Percentiles rank a stretch among this genome's conserved stretches.
These are phyloP conservation scores for Centella asiatica DNA, from an alignment of 129 eudicot species.

Conservation along the genomic window DNA sequence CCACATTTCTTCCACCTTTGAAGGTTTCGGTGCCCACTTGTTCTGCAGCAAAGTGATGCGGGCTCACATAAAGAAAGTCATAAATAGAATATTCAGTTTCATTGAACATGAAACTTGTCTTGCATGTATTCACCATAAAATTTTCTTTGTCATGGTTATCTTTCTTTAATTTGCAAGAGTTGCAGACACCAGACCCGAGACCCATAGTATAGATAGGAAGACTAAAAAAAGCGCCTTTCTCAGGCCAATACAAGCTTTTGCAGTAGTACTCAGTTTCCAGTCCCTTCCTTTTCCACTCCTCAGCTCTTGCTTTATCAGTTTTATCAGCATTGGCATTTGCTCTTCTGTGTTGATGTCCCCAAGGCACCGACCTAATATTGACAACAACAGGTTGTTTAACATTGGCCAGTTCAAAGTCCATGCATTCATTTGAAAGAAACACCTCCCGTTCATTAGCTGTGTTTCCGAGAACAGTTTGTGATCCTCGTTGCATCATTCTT, in stretches of 20 bases:
- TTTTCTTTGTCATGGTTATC: slow-evolving; percentile 25
- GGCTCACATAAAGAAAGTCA: slow-evolving; percentile 74
- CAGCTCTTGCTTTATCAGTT: slow-evolving; percentile 65
- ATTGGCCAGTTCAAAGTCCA: slow-evolving; percentile 60
- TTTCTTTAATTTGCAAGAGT: slow-evolving; percentile 48
- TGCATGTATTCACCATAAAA: slow-evolving; percentile 34
- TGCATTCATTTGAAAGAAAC: slow-evolving; percentile 70
- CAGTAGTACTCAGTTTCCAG: slow-evolving; percentile 59
- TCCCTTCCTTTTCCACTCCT: slow-evolving; percentile 64
- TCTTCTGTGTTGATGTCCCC: slow-evolving; percentile 81
- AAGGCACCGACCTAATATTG: slow-evolving; percentile 46
- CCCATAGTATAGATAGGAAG: slow-evolving; percentile 53
- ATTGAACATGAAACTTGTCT: slow-evolving; percentile 41
- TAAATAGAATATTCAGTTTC: slow-evolving; percentile 50
- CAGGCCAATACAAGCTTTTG: slow-evolving; percentile 74
- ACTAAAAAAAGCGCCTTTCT: slow-evolving; percentile 75
- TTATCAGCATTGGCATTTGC: slow-evolving; percentile 54
- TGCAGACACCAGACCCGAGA: slow-evolving; percentile 66
- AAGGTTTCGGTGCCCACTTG: slow-evolving; percentile 41
- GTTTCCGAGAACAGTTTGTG: slow-evolving; percentile 73
- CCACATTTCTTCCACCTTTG: slow-evolving; percentile 84
- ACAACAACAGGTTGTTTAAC: slow-evolving; percentile 34
- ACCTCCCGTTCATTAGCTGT: slow-evolving; percentile 80
- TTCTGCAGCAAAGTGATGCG: slow-evolving; percentile 47
- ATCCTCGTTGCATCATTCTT: slow-evolving; percentile 60